Conservation (phyloP, 306 rosid species). For the Pyrus pyrifolia region DNA sequence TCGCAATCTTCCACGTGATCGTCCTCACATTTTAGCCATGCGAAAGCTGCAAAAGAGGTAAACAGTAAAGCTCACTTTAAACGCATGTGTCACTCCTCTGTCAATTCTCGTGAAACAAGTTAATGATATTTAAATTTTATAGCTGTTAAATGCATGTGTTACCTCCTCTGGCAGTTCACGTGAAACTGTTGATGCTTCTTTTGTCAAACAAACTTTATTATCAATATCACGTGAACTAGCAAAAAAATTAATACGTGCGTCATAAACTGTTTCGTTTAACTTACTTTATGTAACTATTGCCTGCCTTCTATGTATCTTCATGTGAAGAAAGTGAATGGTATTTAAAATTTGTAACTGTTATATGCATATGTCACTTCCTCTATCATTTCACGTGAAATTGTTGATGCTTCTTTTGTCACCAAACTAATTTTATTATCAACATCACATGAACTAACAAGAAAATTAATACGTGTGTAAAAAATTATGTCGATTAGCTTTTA, state of each 20-base stretch:
- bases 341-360: neutral
- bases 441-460: neutral
- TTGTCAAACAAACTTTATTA: too few species aligned
- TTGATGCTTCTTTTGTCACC: neutral
- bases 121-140: too few species aligned
- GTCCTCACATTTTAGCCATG: too few species aligned
- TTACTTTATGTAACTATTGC: neutral
- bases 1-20: too few species aligned
- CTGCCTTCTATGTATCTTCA: neutral
- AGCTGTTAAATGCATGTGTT: too few species aligned
- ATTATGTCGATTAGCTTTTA: neutral
- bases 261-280: neutral
- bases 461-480: neutral
- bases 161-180: neutral
- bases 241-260: neutral
- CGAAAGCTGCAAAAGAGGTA: too few species aligned
- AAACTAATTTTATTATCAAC: too few species aligned
- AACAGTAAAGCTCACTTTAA: too few species aligned
- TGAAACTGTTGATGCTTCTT: neutral
- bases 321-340: neutral
- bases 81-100: too few species aligned
- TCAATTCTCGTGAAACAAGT: neutral
- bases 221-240: too few species aligned
- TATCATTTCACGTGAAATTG: neutral
- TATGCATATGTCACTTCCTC: neutral